Conservation (phyloP, 2,329 filamentous ascomycete genomes). For the Aureobasidium sp. region DNA sequence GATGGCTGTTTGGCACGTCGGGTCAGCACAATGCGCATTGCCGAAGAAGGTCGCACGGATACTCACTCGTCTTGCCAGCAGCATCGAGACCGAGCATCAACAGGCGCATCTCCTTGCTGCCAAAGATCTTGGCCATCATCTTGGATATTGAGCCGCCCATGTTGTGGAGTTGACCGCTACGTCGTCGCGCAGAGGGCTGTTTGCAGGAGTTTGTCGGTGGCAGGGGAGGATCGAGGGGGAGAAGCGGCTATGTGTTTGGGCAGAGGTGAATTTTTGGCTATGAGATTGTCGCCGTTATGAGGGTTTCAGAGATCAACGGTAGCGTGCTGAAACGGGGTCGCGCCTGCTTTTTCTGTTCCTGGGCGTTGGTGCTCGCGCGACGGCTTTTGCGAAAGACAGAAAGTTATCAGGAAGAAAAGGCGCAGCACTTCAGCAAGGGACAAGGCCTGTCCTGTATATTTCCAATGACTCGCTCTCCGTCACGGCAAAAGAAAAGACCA, state of each 20-base stretch:
- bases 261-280: slow-evolving; percentile 6
- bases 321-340: slow-evolving; percentile 9
- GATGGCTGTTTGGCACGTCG: slow-evolving; percentile 50
- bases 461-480: background rate
- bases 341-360: background rate
- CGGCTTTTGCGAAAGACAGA: background rate
- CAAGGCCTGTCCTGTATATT: background rate
- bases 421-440: background rate
- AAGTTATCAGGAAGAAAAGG: background rate
- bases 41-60: background rate
- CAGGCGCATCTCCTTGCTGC: slow-evolving; percentile 96
- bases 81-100: slow-evolving; percentile 97
- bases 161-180: no score
- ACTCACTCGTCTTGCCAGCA: slow-evolving; percentile 82
- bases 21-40: background rate
- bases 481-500: background rate
- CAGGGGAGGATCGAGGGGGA: background rate
- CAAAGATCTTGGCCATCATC: slow-evolving; percentile 98
- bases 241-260: background rate
- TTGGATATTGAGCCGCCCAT: slow-evolving; percentile 86
- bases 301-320: slow-evolving; percentile 9
- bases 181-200: background rate
- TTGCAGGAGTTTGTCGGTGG: background rate
- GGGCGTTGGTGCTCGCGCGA: background rate
- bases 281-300: background rate